A percentile compares a stretch with the other conserved stretches of the same genome.
Evolutionary conservation across 345 rosid species (phyloP).

Genomic region (Raphanus raphanistrum): DNA sequence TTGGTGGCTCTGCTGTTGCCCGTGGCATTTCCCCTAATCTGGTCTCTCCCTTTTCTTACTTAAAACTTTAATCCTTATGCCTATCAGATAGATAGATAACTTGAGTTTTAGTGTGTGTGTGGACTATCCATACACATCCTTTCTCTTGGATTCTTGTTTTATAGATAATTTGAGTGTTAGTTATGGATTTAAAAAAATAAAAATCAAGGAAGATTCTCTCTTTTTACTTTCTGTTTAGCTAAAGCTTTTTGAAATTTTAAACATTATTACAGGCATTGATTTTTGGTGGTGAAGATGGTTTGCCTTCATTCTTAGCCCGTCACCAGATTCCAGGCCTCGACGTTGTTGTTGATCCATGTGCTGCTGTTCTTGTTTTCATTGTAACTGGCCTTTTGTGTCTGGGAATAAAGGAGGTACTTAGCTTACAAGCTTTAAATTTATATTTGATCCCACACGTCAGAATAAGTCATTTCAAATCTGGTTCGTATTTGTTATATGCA

Average conservation of each 20-base stretch:
- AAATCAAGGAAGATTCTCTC: background rate
- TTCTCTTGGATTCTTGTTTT: too few species aligned
- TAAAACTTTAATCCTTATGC: background rate
- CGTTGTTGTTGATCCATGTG: conserved; percentile 89
- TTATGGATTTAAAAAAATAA: background rate
- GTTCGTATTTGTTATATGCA: conserved; percentile 37
- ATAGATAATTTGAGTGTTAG: too few species aligned
- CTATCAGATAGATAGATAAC: too few species aligned
- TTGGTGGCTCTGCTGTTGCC: conserved; percentile 95
- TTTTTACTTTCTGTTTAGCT: background rate
- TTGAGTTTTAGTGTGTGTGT: too few species aligned
- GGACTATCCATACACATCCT: too few species aligned
- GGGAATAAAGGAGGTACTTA: conserved; percentile 91
- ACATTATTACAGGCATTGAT: conserved; percentile 60
- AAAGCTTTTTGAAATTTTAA: background rate
- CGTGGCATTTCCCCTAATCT: conserved; percentile 93
- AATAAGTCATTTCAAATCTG: background rate
- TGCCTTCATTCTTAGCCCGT: conserved; percentile 76
- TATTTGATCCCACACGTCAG: background rate
- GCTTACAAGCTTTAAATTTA: conserved; percentile 11
- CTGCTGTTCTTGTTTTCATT: conserved; percentile 68
- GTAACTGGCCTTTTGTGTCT: conserved; percentile 90
- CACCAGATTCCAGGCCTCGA: conserved; percentile 83
- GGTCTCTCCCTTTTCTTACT: conserved; percentile 37
- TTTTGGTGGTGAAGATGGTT: conserved; percentile 79